Evolutionary conservation across 1,284 basidiomycete genomes (phyloP).

Genomic region (Ustilago xerochloae): DNA sequence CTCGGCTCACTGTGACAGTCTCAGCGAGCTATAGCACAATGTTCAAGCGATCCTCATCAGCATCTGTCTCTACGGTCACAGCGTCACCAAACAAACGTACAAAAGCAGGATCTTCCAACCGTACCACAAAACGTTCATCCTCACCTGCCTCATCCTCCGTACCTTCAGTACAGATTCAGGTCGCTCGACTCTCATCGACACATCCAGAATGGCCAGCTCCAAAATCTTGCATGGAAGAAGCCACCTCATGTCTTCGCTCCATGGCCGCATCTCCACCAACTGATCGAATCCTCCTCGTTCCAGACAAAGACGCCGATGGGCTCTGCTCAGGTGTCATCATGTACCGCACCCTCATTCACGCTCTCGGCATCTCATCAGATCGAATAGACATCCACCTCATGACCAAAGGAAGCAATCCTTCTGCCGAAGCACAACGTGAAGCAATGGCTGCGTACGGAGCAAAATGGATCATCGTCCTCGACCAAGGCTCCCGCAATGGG

Average conservation of each 20-base stretch:
- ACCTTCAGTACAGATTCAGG: slow-evolving; percentile 9
- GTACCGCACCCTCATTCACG: slow-evolving; percentile 47
- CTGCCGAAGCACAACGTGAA: slow-evolving; percentile 22
- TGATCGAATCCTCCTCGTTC: slow-evolving; percentile 41
- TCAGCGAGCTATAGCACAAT: neutral
- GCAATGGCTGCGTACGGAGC: slow-evolving; percentile 34
- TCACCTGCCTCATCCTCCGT: neutral
- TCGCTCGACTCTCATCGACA: slow-evolving; percentile 19
- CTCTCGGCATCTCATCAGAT: slow-evolving; percentile 22
- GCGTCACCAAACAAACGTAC: neutral
- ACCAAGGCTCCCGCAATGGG: slow-evolving; percentile 55
- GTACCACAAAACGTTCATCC: neutral
- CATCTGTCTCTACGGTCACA: neutral
- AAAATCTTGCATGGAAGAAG: slow-evolving; percentile 16
- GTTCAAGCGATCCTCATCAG: slow-evolving; percentile 16
- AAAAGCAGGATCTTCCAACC: neutral
- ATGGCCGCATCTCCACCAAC: slow-evolving; percentile 16
- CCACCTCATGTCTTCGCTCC: slow-evolving; percentile 23
- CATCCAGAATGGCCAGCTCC: slow-evolving; percentile 47
- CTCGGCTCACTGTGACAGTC: neutral
- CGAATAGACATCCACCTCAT: slow-evolving; percentile 51
- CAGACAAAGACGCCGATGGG: slow-evolving; percentile 60
- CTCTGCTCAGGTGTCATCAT: slow-evolving; percentile 51
- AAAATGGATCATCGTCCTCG: slow-evolving; percentile 52
- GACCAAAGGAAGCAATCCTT: slow-evolving; percentile 46